Conservation (phyloP, 345 rosid genomes). For the Eucalyptus pauciflora region DNA sequence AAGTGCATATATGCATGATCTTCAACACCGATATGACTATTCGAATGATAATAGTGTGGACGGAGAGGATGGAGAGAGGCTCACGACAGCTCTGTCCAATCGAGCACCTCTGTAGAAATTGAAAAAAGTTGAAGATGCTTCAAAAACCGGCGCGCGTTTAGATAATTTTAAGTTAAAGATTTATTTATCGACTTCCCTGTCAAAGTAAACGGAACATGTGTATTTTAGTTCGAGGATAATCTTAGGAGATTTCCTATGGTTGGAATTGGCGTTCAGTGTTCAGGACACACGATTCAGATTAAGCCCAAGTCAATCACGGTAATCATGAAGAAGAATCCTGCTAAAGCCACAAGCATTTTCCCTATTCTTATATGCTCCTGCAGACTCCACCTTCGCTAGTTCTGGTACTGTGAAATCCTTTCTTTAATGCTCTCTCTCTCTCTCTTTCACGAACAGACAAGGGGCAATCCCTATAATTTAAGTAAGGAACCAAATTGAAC, state of each 20-base stretch:
- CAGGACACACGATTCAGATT: not conserved
- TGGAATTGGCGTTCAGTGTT: not conserved
- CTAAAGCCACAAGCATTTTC: not conserved
- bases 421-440: not conserved
- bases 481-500: not conserved
- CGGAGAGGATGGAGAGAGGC: not conserved
- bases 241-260: not conserved
- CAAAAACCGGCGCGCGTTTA: not conserved
- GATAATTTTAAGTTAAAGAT: not conserved
- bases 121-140: not conserved
- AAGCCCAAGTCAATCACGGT: not conserved
- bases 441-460: not conserved
- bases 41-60: not conserved
- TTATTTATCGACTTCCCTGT: not conserved
- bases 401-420: not conserved
- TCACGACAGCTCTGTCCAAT: not conserved
- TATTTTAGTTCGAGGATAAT: not conserved
- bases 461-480: not conserved
- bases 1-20: not conserved
- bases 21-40: not conserved
- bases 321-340: not conserved
- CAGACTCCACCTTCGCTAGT: slow-evolving; percentile 2
- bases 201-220: not conserved
- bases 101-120: not conserved
- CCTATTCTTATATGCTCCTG: slow-evolving; percentile 1